phyloP scores from a whole-genome alignment of 352 stramenopile species.

The Globisporangium nagaii region DNA sequence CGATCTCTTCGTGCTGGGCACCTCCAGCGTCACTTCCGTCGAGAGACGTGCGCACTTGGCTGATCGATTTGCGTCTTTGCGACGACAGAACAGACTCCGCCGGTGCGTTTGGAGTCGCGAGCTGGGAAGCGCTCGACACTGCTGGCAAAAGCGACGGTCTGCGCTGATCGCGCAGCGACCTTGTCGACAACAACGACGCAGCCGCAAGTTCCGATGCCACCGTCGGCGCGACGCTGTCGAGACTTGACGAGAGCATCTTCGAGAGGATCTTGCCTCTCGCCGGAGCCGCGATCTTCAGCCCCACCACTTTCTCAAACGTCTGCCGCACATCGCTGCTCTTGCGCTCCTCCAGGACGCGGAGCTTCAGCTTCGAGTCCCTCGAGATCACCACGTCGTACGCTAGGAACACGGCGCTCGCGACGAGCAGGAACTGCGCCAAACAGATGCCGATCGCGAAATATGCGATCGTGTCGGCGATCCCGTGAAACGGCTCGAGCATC shows the following conservation, averaged over 20 bases:
- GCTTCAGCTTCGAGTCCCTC: conserved; percentile 64
- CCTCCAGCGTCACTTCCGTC: background rate
- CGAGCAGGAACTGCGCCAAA: conserved; percentile 35
- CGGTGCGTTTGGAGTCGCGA: background rate
- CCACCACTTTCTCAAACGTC: conserved; percentile 66
- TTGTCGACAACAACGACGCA: conserved; percentile 4
- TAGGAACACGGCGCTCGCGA: conserved; percentile 40
- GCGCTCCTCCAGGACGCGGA: conserved; percentile 30
- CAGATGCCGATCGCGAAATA: conserved; percentile 28
- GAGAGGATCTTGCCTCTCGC: conserved; percentile 61
- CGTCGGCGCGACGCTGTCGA: conserved; percentile 44
- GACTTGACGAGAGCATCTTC: conserved; percentile 44
- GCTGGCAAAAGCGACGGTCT: no score
- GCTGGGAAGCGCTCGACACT: conserved; percentile 7
- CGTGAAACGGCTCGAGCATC: conserved; percentile 57
- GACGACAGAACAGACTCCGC: background rate
- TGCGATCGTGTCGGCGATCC: conserved; percentile 29
- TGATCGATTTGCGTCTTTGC: conserved; percentile 6
- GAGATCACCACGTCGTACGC: conserved; percentile 54
- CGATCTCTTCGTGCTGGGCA: conserved; percentile 3
- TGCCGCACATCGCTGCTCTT: conserved; percentile 27
- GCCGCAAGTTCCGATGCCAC: conserved; percentile 41
- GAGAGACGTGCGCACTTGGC: background rate
- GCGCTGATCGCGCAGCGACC: no score
- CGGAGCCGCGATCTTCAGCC: conserved; percentile 65